A percentile compares a stretch with the other conserved stretches of the same genome.
Conservation (phyloP, 495 filamentous ascomycete species). For the Podospora fimiseda region DNA sequence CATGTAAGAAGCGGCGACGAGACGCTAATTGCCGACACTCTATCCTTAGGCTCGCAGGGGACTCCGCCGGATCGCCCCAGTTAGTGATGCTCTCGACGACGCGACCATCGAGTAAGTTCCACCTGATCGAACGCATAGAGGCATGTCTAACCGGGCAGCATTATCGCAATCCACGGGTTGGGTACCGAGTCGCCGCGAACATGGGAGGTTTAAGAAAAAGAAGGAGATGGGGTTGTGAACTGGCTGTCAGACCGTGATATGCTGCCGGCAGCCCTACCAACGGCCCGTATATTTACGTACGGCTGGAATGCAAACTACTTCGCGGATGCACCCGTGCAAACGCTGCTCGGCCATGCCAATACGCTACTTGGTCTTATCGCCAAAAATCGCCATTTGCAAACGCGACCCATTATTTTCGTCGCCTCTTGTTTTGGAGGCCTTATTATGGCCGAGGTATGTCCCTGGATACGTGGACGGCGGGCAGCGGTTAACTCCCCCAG, state of each 20-base stretch:
- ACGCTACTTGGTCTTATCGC: slow-evolving; percentile 6
- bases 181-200: slow-evolving; percentile 16
- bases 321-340: slow-evolving; percentile 11
- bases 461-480: background rate
- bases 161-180: slow-evolving; percentile 25
- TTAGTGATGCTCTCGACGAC: slow-evolving; percentile 3
- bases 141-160: slow-evolving; percentile 8
- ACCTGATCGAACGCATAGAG: background rate
- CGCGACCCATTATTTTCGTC: slow-evolving; percentile 23
- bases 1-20: background rate
- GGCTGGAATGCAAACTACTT: slow-evolving; percentile 21
- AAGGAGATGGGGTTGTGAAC: slow-evolving; percentile 17
- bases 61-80: slow-evolving; percentile 4
- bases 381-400: background rate
- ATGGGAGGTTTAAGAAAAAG: slow-evolving; percentile 13
- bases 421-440: slow-evolving; percentile 18
- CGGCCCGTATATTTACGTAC: slow-evolving; percentile 24
- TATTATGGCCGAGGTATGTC: slow-evolving; percentile 15
- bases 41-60: slow-evolving; percentile 9
- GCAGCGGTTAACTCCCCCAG: slow-evolving; percentile 6
- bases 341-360: slow-evolving; percentile 11
- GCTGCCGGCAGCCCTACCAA: slow-evolving; percentile 17
- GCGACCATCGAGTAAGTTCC: slow-evolving; percentile 10
- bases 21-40: slow-evolving; percentile 7
- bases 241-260: slow-evolving; percentile 27